These are phyloP conservation scores for Hortaea sp. DNA, from an alignment of 2,329 filamentous ascomycete genomes.

Conservation along the genomic window DNA sequence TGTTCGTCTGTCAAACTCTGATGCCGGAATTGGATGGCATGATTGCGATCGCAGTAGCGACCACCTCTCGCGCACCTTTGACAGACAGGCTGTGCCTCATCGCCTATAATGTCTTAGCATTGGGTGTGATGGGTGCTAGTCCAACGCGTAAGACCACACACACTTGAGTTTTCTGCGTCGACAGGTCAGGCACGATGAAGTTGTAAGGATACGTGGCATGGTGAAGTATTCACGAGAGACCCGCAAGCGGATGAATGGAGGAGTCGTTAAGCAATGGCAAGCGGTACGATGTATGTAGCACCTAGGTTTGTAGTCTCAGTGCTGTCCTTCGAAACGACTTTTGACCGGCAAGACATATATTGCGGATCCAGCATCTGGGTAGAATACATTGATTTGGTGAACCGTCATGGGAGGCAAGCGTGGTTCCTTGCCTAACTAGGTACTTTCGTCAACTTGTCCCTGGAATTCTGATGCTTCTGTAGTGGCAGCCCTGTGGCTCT, in stretches of 20 bases:
- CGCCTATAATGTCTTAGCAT: constrained; percentile 1
- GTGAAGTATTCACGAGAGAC: not conserved
- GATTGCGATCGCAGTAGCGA: constrained; percentile 3
- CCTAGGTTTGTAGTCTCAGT: not conserved
- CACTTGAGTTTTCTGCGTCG: constrained; percentile 7
- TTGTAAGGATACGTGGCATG: not conserved
- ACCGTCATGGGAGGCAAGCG: too few relatives aligned
- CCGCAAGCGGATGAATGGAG: not conserved
- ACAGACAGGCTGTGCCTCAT: constrained; percentile 3
- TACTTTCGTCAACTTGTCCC: too few relatives aligned
- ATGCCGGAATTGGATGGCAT: not conserved
- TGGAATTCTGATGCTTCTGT: too few relatives aligned
- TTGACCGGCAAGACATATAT: not conserved
- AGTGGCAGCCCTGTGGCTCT: too few relatives aligned
- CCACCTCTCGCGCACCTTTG: constrained; percentile 1
- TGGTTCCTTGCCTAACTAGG: too few relatives aligned
- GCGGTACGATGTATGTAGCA: too few relatives aligned
- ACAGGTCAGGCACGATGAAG: constrained; percentile 5
- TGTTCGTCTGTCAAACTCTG: not conserved
- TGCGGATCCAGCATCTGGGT: too few relatives aligned
- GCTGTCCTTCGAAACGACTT: not conserved
- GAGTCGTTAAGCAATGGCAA: not conserved
- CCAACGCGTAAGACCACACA: not conserved
- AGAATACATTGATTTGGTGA: too few relatives aligned
- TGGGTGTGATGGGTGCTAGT: not conserved